Percentiles rank a stretch among this genome's conserved stretches.
Conservation (phyloP, 2,329 filamentous ascomycete species). For the Cercospora citrullina region DNA sequence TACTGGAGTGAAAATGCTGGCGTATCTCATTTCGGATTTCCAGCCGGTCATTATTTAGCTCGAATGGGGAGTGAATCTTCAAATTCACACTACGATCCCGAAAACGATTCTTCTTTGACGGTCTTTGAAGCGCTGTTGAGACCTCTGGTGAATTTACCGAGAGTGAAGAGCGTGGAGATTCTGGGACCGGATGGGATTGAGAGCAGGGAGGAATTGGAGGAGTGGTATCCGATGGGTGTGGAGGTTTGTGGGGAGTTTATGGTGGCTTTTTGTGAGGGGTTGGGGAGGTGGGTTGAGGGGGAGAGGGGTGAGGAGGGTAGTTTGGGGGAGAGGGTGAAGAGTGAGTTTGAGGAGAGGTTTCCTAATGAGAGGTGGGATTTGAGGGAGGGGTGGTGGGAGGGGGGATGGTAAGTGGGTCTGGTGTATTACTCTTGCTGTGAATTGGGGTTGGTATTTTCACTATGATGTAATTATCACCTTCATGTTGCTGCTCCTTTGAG, state of each 20-base stretch:
- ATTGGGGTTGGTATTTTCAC: too few relatives aligned
- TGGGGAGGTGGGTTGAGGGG: not conserved
- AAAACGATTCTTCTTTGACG: not conserved
- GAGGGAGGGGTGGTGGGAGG: not conserved
- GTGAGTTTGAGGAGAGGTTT: not conserved
- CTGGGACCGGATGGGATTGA: not conserved
- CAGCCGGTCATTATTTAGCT: not conserved
- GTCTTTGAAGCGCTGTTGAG: not conserved
- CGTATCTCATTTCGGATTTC: not conserved
- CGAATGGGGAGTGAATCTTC: not conserved
- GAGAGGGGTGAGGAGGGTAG: not conserved
- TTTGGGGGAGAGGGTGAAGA: not conserved
- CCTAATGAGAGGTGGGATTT: not conserved
- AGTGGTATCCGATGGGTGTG: not conserved
- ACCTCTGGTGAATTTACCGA: not conserved
- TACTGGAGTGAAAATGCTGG: not conserved
- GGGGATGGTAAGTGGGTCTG: not conserved
- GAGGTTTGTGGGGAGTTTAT: not conserved
- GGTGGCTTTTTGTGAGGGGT: not conserved
- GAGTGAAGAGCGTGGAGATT: not conserved
- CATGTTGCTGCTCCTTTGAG: too few relatives aligned
- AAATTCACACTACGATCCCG: not conserved
- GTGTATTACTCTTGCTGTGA: too few relatives aligned
- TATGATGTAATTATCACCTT: too few relatives aligned
- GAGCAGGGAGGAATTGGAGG: not conserved